phyloP scores from a whole-genome alignment of 805 yeast species.

The Cyberlindnera bimundalis region DNA sequence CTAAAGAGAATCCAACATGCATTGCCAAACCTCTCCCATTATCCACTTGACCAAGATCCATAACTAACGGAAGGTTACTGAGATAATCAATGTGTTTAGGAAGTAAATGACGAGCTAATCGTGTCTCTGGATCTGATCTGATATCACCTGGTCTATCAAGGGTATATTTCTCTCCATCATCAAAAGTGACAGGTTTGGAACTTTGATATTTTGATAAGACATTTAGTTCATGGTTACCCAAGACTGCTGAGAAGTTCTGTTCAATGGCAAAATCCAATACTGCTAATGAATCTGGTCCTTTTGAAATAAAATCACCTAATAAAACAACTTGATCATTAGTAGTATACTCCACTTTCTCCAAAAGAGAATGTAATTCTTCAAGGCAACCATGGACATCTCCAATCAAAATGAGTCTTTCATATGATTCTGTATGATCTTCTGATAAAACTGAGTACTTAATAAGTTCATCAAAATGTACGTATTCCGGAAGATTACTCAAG shows the following conservation, averaged over 20 bases:
- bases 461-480: conserved; percentile 5
- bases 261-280: conserved; percentile 65
- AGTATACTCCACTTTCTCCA: conserved; percentile 47
- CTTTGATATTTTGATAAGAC: conserved; percentile 60
- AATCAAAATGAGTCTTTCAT: conserved; percentile 53
- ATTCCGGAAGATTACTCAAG: conserved; percentile 9
- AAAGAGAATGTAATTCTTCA: conserved; percentile 48
- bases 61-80: conserved; percentile 60
- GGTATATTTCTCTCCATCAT: conserved; percentile 17
- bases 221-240: conserved; percentile 88
- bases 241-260: conserved; percentile 61
- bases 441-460: conserved; percentile 1
- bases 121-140: conserved; percentile 18
- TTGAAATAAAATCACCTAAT: conserved; percentile 81
- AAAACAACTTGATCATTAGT: conserved; percentile 58
- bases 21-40: conserved; percentile 38
- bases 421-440: background rate
- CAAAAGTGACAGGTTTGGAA: conserved; percentile 30
- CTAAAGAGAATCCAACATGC: conserved; percentile 13
- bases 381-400: conserved; percentile 91
- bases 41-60: conserved; percentile 53
- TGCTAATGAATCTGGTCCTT: conserved; percentile 73
- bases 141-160: conserved; percentile 20
- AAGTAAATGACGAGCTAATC: conserved; percentile 32
- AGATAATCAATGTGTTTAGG: conserved; percentile 61